Conservation (phyloP, 768 basidiomycete genomes). For the Pisolithus marmoratus region DNA sequence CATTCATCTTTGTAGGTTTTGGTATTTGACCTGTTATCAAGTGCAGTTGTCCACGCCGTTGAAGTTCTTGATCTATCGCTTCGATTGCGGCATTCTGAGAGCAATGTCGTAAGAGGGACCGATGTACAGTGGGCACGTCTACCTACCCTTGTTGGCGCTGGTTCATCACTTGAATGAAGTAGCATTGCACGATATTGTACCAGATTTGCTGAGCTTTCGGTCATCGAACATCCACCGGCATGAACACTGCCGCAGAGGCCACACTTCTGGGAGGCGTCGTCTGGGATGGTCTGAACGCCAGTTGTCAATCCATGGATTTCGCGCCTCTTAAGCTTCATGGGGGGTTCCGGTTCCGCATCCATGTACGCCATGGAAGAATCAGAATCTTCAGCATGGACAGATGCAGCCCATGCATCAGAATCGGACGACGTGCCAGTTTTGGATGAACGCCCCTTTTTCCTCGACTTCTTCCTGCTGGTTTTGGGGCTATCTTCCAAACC, state of each 20-base stretch:
- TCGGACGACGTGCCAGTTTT: conserved; percentile 32
- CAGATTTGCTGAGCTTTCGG: conserved; percentile 56
- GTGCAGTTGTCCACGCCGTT: conserved; percentile 47
- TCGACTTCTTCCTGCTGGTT: conserved; percentile 31
- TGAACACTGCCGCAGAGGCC: conserved; percentile 59
- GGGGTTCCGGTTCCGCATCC: conserved; percentile 7
- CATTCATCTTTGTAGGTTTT: conserved; percentile 36
- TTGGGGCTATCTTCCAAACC: conserved; percentile 33
- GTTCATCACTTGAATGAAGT: conserved; percentile 60
- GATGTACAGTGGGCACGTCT: neutral
- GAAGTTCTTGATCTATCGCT: conserved; percentile 63
- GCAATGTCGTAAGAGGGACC: conserved; percentile 4
- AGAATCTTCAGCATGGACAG: conserved; percentile 14
- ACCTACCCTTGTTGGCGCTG: conserved; percentile 58
- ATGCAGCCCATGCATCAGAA: conserved; percentile 34
- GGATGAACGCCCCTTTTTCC: conserved; percentile 28
- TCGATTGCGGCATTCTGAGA: conserved; percentile 57
- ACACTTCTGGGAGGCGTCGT: conserved; percentile 32
- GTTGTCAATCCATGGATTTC: neutral
- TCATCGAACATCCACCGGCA: conserved; percentile 56
- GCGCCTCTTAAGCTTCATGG: conserved; percentile 1
- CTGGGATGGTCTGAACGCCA: neutral
- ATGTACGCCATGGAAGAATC: conserved; percentile 23
- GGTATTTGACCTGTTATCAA: conserved; percentile 63
- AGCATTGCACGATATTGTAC: conserved; percentile 66